phyloP scores from a whole-genome alignment of 148 eudicot species.

The Chenopodium quinoa region DNA sequence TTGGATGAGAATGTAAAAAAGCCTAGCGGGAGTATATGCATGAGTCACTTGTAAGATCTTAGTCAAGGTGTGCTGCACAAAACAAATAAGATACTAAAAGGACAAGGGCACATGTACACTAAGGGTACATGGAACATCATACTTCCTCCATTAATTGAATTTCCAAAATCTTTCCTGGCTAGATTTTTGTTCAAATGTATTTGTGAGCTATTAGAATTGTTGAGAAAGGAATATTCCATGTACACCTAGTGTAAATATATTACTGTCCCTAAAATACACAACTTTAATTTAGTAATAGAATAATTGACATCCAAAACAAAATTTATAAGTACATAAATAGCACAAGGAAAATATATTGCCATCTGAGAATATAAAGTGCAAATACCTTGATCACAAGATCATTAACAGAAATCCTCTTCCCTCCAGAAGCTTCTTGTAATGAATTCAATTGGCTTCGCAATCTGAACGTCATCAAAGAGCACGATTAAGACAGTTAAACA shows the following conservation, averaged over 20 bases:
- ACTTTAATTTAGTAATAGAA: neutral
- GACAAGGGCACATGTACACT: neutral
- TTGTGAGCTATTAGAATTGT: neutral
- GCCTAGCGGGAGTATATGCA: too few relatives aligned
- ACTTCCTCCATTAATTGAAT: neutral
- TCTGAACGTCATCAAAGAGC: conserved; percentile 29
- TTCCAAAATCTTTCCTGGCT: neutral
- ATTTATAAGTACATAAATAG: neutral
- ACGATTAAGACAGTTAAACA: conserved; percentile 5
- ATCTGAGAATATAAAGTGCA: neutral
- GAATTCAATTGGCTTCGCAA: conserved; percentile 70
- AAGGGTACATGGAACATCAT: neutral
- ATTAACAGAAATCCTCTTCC: conserved; percentile 82
- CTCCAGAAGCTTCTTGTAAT: conserved; percentile 94
- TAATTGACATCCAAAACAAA: neutral
- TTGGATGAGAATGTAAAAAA: too few relatives aligned
- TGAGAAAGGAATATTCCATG: neutral
- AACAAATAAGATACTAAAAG: neutral
- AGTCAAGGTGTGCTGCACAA: neutral
- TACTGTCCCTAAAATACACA: neutral
- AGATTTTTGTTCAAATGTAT: neutral
- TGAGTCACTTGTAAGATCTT: neutral
- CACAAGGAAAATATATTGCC: neutral
- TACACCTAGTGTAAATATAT: neutral
- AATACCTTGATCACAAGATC: conserved; percentile 96